Evolutionary conservation across 2,329 filamentous ascomycete species (phyloP), one percentile per base, ranked within the genome.

Genomic region (Colletotrichum siamense): DNA sequence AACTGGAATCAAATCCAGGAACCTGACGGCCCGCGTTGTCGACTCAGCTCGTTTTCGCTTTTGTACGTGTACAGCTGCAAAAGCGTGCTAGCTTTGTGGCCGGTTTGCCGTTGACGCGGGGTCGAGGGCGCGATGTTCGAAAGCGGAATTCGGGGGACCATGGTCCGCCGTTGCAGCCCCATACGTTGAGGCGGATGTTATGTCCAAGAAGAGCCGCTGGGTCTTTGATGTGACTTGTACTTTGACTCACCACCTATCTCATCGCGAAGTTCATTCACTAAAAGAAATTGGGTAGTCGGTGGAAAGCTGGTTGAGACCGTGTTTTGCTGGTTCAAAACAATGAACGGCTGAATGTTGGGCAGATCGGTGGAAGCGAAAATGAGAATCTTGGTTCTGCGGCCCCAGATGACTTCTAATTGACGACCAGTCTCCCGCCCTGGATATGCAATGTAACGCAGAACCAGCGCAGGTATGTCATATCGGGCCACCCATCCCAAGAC

Each of bases 91-190:
- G n/a, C 16, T n/a, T 18, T 18, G n/a, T 8, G 32, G 36, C 62
- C 32, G 61, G 30, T 32, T 28, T 32, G 67, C 30, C 22, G 62
- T 32, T 28, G 32, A 64, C 69, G 70, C 74, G 74, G 70, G 70
- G 70, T 61, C 28, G 57, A 55, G 26, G 59, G 36, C 34, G 49
- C 34, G 36, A 39, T 69, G 64, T 52, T 73, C 74, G 34, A 76
- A 76, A 59, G 70, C 59, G 74, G 74, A 26, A 49, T 61, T 72
- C 74, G 74, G 74, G 63, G 70, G 34, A 36, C 59, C 12, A 74
- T 28, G 64, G n/a, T 76, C 74, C 74, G 74, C 65, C 70, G 59
- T 66, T 61, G n/a, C 70, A 73, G 70, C 65, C 74, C 70, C 63
- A 65, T 61, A 52, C 15, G 57, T 36, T 12, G 49, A 74, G 49